These are phyloP conservation scores for Citrus sp. DNA, from an alignment of 345 rosid genomes.

Conservation along the genomic window DNA sequence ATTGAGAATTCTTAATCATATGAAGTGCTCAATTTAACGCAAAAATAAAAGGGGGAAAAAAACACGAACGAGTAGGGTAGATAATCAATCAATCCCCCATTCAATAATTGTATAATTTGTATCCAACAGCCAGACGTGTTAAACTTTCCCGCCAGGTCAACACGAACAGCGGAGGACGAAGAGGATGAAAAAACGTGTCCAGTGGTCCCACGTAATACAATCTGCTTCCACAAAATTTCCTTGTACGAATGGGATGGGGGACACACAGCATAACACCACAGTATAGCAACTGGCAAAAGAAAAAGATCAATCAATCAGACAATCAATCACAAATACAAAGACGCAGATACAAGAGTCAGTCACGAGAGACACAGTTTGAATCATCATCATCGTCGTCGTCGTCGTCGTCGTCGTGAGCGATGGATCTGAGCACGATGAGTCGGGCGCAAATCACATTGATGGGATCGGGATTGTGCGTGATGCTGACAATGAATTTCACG, in stretches of 20 bases:
- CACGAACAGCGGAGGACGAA: background rate
- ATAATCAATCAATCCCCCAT: no score
- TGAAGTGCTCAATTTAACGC: no score
- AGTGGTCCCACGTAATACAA: background rate
- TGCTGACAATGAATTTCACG: constrained; percentile 71
- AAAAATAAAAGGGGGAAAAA: no score
- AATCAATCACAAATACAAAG: no score
- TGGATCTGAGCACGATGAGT: constrained; percentile 53
- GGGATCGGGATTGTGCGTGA: constrained; percentile 58
- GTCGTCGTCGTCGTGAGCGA: constrained; percentile 28
- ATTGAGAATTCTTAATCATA: no score
- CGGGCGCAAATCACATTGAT: constrained; percentile 61
- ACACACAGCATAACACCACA: no score
- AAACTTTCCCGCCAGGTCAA: background rate
- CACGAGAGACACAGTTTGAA: no score
- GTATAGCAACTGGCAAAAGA: no score
- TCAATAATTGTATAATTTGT: no score
- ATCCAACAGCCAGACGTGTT: background rate
- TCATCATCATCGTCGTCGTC: background rate
- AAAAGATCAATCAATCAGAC: background rate
- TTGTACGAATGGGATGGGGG: no score
- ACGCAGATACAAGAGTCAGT: no score
- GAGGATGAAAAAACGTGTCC: background rate
- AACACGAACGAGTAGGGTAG: background rate
- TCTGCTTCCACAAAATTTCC: background rate